Conservation (phyloP, 305 asterid species). For the Ajuga reptans region DNA sequence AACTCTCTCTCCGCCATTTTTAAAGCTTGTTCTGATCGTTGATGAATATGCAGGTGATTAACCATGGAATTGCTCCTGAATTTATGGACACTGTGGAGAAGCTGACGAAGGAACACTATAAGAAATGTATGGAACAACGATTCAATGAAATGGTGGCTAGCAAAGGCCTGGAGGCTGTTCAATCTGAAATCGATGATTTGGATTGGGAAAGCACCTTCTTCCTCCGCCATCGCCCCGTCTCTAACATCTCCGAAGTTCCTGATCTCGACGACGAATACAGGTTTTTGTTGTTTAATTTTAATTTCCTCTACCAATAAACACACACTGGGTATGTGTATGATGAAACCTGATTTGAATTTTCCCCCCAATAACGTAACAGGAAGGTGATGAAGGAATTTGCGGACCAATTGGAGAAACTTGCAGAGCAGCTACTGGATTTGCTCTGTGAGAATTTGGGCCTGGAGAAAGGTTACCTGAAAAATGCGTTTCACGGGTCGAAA, state of each 20-base stretch:
- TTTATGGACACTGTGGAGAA: conserved; percentile 75
- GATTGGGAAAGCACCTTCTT: conserved; percentile 95
- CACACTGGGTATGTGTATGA: too few species aligned
- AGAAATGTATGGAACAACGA: conserved; percentile 58
- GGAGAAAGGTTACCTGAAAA: conserved; percentile 71
- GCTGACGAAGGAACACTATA: conserved; percentile 75
- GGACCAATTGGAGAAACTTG: conserved; percentile 49
- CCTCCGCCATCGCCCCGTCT: conserved; percentile 69
- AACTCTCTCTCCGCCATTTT: too few species aligned
- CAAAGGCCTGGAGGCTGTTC: conserved; percentile 68
- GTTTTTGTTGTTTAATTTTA: conserved; percentile 22
- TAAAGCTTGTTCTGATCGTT: background rate
- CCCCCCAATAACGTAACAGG: conserved; percentile 26
- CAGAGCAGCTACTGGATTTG: conserved; percentile 68
- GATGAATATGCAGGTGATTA: conserved; percentile 39
- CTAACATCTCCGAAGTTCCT: conserved; percentile 66
- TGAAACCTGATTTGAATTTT: background rate
- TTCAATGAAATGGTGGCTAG: conserved; percentile 72
- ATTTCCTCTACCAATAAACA: too few species aligned
- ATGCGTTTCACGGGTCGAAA: conserved; percentile 62
- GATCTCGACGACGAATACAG: conserved; percentile 75
- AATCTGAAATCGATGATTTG: conserved; percentile 54
- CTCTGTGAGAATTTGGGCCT: conserved; percentile 88
- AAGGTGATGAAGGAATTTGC: conserved; percentile 72
- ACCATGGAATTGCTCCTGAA: conserved; percentile 69